A percentile compares a stretch with the other conserved stretches of the same genome.
phyloP scores from a whole-genome alignment of 805 yeast genomes.

The Cyberlindnera subsufficiens region DNA sequence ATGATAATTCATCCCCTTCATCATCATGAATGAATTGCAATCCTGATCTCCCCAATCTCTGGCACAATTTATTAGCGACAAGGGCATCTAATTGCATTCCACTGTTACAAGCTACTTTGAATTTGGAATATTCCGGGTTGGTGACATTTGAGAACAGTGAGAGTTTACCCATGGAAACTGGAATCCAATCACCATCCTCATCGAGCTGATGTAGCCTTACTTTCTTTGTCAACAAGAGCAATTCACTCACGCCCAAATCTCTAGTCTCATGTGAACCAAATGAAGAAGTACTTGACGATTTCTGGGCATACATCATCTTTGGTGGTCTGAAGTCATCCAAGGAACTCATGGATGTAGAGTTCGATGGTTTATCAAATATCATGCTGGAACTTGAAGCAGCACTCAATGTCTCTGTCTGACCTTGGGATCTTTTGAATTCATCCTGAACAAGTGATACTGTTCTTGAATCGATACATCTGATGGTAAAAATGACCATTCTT shows the following conservation, averaged over 20 bases:
- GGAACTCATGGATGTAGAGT: conserved; percentile 16
- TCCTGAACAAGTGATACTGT: conserved; percentile 9
- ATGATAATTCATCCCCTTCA: conserved; percentile 16
- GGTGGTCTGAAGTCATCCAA: conserved; percentile 9
- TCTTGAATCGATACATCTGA: conserved; percentile 17
- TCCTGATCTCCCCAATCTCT: conserved; percentile 21
- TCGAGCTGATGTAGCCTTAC: conserved; percentile 21
- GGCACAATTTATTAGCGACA: conserved; percentile 14
- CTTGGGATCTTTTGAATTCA: conserved; percentile 6
- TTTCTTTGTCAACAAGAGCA: conserved; percentile 15
- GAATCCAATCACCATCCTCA: conserved; percentile 21
- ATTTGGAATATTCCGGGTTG: conserved; percentile 18
- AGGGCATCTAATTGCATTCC: conserved; percentile 3
- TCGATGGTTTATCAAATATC: conserved; percentile 19
- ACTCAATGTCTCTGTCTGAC: conserved; percentile 4
- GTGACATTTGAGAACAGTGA: conserved; percentile 14
- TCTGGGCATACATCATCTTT: conserved; percentile 5
- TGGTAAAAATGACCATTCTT: conserved; percentile 7
- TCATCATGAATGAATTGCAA: conserved; percentile 13
- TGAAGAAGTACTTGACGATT: not conserved
- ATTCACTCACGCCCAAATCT: not conserved
- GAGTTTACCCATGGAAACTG: conserved; percentile 19
- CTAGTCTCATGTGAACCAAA: not conserved
- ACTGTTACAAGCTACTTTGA: conserved; percentile 8
- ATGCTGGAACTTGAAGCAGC: conserved; percentile 8